phyloP scores from a whole-genome alignment of 192 early-diverging fungal genomes.

The Neocallimastix lanati region DNA sequence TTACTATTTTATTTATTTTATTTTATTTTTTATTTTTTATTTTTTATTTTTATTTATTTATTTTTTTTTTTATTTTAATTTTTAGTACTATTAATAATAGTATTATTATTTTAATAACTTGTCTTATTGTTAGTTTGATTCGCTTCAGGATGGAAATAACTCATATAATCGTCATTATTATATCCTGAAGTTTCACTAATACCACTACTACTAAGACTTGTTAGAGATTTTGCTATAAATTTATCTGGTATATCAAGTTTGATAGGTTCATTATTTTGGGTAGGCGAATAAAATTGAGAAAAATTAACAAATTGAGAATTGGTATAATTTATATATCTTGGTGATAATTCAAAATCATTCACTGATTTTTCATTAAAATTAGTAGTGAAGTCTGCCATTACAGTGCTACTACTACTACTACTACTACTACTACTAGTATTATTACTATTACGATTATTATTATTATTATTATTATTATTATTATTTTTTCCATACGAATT shows the following conservation, averaged over 20 bases:
- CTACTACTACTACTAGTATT: too few relatives aligned
- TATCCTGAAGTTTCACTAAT: background rate
- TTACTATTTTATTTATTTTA: too few relatives aligned
- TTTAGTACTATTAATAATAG: too few relatives aligned
- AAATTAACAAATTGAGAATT: background rate
- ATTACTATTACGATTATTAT: too few relatives aligned
- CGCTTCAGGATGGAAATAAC: background rate
- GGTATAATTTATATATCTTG: background rate
- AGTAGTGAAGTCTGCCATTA: background rate
- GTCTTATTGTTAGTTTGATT: background rate
- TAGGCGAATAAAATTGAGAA: background rate
- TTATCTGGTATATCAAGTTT: background rate
- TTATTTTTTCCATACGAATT: background rate
- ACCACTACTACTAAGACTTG: background rate
- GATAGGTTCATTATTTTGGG: background rate
- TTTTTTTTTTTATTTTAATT: too few relatives aligned
- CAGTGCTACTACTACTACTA: too few relatives aligned
- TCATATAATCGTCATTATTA: background rate
- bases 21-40: too few relatives aligned
- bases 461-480: too few relatives aligned
- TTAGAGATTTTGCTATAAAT: background rate
- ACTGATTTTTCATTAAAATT: background rate
- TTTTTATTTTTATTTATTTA: too few relatives aligned
- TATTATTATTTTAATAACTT: background rate
- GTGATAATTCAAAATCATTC: background rate